Evolutionary conservation across 192 early-diverging fungal species (phyloP).

Genomic region (Coemansia interrupta): DNA sequence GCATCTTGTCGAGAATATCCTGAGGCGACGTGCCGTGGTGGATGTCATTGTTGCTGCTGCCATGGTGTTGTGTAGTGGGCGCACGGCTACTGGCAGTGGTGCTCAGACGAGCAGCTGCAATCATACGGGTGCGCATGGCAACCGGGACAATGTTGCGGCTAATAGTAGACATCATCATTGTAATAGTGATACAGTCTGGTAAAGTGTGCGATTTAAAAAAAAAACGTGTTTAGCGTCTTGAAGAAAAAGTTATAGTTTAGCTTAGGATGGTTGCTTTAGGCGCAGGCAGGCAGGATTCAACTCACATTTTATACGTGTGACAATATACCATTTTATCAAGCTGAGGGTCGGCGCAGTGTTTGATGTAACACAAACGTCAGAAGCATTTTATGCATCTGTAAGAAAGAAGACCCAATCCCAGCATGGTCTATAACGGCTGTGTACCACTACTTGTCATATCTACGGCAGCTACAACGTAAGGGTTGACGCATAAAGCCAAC

Average conservation of each 20-base stretch:
- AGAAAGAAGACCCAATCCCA: too few relatives aligned
- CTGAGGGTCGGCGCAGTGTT: too few relatives aligned
- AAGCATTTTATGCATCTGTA: too few relatives aligned
- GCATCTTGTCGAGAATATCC: conserved; percentile 38
- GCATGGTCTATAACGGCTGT: too few relatives aligned
- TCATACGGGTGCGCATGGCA: neutral
- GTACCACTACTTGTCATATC: too few relatives aligned
- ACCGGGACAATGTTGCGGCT: neutral
- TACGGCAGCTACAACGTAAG: too few relatives aligned
- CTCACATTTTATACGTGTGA: too few relatives aligned
- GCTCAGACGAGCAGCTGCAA: neutral
- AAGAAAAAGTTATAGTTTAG: neutral
- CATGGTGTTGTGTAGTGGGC: neutral
- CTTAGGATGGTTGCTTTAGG: neutral
- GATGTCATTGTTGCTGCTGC: neutral
- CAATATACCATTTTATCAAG: too few relatives aligned
- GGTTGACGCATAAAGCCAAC: too few relatives aligned
- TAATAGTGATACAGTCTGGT: too few relatives aligned
- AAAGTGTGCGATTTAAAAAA: too few relatives aligned
- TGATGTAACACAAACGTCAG: too few relatives aligned
- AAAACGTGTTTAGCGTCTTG: conserved; percentile 1
- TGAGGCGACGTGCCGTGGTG: conserved; percentile 13
- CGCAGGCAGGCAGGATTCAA: neutral
- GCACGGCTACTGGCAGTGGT: neutral
- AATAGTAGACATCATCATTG: neutral